Evolutionary conservation across 2,329 filamentous ascomycete genomes (phyloP).

Genomic region (Exophiala xenobiotica): DNA sequence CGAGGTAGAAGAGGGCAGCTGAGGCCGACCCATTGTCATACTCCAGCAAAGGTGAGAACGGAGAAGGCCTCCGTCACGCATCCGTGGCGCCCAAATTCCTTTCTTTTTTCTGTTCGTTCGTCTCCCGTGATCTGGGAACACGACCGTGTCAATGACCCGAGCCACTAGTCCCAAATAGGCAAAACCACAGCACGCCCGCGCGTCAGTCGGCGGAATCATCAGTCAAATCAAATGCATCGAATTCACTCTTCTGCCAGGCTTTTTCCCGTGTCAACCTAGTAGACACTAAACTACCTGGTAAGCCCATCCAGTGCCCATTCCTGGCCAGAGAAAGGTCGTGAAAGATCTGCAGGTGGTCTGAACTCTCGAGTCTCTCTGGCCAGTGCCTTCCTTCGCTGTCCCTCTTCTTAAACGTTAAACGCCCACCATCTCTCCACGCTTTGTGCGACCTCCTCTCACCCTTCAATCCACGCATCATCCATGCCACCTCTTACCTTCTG

Average conservation of each 20-base stretch:
- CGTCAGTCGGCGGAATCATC: neutral
- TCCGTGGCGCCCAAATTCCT: neutral
- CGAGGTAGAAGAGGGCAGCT: too few species aligned
- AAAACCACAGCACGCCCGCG: neutral
- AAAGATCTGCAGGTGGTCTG: too few species aligned
- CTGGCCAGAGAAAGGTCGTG: too few species aligned
- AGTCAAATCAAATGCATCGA: neutral
- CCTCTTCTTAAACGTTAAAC: neutral
- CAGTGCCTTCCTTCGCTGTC: neutral
- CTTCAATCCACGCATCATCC: constrained; percentile 1
- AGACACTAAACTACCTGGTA: too few species aligned
- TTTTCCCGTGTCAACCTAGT: neutral
- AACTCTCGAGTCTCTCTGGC: too few species aligned
- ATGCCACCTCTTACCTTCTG: constrained; percentile 1
- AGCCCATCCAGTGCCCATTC: too few species aligned
- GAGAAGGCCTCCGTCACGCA: neutral
- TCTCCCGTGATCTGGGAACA: constrained; percentile 1
- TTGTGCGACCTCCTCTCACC: neutral
- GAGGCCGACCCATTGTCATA: neutral
- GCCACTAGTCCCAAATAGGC: neutral
- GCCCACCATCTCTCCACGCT: constrained; percentile 4
- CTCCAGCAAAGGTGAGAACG: too few species aligned
- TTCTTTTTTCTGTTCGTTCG: neutral
- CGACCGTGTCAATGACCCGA: neutral
- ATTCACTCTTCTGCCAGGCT: neutral